Conservation (phyloP, 2,329 filamentous ascomycete genomes). For the Clonostachys chloroleuca region DNA sequence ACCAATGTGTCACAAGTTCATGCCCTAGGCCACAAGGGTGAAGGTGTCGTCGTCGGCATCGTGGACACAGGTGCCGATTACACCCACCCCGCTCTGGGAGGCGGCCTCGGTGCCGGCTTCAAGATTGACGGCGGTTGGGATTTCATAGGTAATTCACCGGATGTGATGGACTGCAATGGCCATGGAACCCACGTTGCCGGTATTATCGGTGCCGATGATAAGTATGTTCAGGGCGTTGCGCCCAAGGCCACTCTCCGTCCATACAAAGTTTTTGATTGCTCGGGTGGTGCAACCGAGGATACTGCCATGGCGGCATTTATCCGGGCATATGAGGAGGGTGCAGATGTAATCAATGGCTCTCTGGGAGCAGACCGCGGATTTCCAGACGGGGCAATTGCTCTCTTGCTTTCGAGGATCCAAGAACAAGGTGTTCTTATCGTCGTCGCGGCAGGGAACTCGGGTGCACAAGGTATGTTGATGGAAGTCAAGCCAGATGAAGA, state of each 20-base stretch:
- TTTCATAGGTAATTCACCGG: conserved; percentile 6
- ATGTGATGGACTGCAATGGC: conserved; percentile 23
- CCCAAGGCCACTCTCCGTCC: conserved; percentile 50
- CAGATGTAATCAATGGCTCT: conserved; percentile 51
- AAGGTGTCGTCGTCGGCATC: conserved; percentile 13
- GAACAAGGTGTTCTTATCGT: too few species aligned
- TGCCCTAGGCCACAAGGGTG: conserved; percentile 9
- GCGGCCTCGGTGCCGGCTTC: conserved; percentile 9
- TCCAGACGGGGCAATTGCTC: too few species aligned
- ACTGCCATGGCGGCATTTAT: conserved; percentile 55
- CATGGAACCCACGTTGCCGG: conserved; percentile 61
- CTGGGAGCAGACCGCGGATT: conserved; percentile 25
- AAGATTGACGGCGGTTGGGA: conserved; percentile 11
- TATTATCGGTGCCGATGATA: conserved; percentile 51
- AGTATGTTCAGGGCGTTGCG: conserved; percentile 43
- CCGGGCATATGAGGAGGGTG: conserved; percentile 55
- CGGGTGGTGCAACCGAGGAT: conserved; percentile 45
- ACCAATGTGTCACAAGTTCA: conserved; percentile 14
- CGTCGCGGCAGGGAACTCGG: too few species aligned
- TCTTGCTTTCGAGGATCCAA: too few species aligned
- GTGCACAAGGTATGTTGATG: too few species aligned
- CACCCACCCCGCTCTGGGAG: conserved; percentile 10
- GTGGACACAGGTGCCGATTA: conserved; percentile 16
- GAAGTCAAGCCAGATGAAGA: too few species aligned
- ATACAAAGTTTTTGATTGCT: conserved; percentile 55